Evolutionary conservation across 2,329 filamentous ascomycete genomes (phyloP).

Genomic region (Westerdykella aurantiaca): DNA sequence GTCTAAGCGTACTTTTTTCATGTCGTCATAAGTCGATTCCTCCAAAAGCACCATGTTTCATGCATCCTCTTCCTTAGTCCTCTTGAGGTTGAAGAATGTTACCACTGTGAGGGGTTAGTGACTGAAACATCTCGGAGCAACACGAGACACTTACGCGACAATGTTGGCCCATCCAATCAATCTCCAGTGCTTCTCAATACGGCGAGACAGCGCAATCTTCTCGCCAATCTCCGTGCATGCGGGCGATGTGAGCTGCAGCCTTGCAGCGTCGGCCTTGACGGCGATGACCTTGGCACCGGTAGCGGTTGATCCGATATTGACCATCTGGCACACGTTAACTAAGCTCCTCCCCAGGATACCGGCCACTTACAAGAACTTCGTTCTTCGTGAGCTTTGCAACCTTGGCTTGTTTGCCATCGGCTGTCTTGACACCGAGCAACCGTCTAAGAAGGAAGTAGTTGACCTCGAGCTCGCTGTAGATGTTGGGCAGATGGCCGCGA

Average conservation of each 20-base stretch:
- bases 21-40: no score
- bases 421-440: conserved; percentile 92
- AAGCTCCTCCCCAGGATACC: neutral
- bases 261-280: conserved; percentile 96
- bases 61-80: conserved; percentile 7
- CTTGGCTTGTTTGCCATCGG: conserved; percentile 98
- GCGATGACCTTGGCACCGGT: conserved; percentile 96
- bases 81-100: conserved; percentile 32
- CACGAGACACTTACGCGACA: conserved; percentile 33
- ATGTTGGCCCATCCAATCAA: conserved; percentile 41
- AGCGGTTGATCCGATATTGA: conserved; percentile 97
- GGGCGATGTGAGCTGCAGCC: conserved; percentile 84
- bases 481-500: conserved; percentile 86
- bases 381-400: conserved; percentile 97
- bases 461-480: conserved; percentile 94
- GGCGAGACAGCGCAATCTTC: conserved; percentile 91
- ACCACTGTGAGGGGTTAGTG: conserved; percentile 27
- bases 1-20: no score
- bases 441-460: conserved; percentile 98
- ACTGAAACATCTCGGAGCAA: neutral
- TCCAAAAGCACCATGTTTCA: no score
- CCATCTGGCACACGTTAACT: conserved; percentile 56
- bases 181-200: conserved; percentile 97
- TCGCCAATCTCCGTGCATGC: conserved; percentile 96
- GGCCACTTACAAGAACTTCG: conserved; percentile 63